Percentiles rank a stretch among this genome's conserved stretches.
Evolutionary conservation across 2,329 filamentous ascomycete genomes (phyloP).

Genomic region (Fusarium begoniae): DNA sequence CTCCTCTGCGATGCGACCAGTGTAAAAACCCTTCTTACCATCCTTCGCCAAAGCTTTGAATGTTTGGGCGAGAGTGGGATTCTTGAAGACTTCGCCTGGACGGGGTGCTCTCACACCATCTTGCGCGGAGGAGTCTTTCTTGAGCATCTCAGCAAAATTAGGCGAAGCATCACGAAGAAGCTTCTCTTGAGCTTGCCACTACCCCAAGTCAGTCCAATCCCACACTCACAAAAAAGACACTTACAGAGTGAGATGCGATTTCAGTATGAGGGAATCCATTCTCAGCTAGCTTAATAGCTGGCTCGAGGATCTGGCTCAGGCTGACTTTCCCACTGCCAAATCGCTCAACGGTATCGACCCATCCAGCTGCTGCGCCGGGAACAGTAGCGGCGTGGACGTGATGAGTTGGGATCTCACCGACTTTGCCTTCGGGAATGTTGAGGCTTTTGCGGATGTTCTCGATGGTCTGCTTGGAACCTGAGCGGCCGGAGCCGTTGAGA

Average conservation of each 20-base stretch:
- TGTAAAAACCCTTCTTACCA: slow-evolving; percentile 92
- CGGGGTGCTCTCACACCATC: slow-evolving; percentile 78
- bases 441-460: slow-evolving; percentile 76
- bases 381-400: slow-evolving; percentile 87
- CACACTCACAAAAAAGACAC: slow-evolving; percentile 43
- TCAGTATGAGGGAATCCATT: slow-evolving; percentile 91
- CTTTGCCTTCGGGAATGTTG: slow-evolving; percentile 66
- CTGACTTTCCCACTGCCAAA: slow-evolving; percentile 89
- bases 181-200: slow-evolving; percentile 78
- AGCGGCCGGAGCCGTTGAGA: slow-evolving; percentile 92
- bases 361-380: slow-evolving; percentile 90
- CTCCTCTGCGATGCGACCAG: slow-evolving; percentile 81
- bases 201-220: neutral
- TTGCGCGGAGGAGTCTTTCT: slow-evolving; percentile 72
- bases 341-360: slow-evolving; percentile 86
- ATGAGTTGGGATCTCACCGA: slow-evolving; percentile 72
- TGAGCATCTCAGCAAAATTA: slow-evolving; percentile 88
- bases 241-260: slow-evolving; percentile 72
- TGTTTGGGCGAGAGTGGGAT: slow-evolving; percentile 81
- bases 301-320: slow-evolving; percentile 79
- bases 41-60: slow-evolving; percentile 81
- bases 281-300: slow-evolving; percentile 87
- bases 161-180: slow-evolving; percentile 78
- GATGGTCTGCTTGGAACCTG: slow-evolving; percentile 73
- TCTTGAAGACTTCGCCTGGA: slow-evolving; percentile 89